Base-by-base conservation (phyloP, 2,329 filamentous ascomycete genomes). In the Cercospora sp. region DNA sequence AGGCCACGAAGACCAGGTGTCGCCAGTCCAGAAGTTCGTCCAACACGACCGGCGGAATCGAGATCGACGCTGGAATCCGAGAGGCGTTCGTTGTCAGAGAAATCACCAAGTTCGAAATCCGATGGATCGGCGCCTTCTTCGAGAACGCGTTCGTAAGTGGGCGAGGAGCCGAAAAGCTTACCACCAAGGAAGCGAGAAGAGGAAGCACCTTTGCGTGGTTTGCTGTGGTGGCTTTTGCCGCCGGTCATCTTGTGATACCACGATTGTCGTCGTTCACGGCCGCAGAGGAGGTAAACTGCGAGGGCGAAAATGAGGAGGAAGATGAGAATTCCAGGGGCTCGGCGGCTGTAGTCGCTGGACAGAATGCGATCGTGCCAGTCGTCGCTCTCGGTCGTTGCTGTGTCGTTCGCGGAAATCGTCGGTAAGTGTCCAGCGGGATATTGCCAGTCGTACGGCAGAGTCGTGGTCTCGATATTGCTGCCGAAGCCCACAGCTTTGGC, bases 401-500 rank as follows among this genome's bases (percentile, higher is more conserved):
- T 81, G 13, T 82, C 81, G 60, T 83, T 77, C 61, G 85, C 82
- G 23, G 69, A 75, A 18, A 77, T 53, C 6, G 64, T 40, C 10
- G 68, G 63, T 4, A 72, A 53, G 16, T 61, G 64, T 31, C 82
- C 82, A 23, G 91, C 90, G 0, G 94, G 92, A 74, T 89, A 89
- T 78, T 97, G 92, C 78, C 97, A 99, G 77, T 97, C 93, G 3
- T 83, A 66, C 6, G 78, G 78, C 5, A 79, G 68, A 12, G 70
- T 65, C 5, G 63, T 60, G 40, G 75, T 76, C 3, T 90, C 84
- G 57, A 69, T n/a, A 75, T 99, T 99, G 80, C 89, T 93, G 66
- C 95, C 95, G 77, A 98, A 98, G 0, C 95, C 95, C 9, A 99
- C 95, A 0, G 94, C 92, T 1, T 94, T 82, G 16, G 85, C 83